Evolutionary conservation across 805 yeast species (phyloP).

Genomic region (Candida ficus): DNA sequence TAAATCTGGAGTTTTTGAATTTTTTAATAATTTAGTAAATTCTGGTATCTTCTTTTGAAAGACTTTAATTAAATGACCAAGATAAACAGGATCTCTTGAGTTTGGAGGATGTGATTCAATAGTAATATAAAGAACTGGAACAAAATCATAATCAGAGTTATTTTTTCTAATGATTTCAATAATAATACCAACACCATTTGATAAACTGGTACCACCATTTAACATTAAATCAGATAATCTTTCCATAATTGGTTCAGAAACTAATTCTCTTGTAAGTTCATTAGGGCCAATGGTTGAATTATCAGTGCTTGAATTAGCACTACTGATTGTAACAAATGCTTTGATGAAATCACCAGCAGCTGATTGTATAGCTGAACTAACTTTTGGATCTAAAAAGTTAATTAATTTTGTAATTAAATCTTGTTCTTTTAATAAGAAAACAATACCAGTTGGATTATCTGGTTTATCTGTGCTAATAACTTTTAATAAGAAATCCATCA

Average conservation of each 20-base stretch:
- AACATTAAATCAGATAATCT: slow-evolving; percentile 74
- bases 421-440: slow-evolving; percentile 70
- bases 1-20: slow-evolving; percentile 32
- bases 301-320: slow-evolving; percentile 87
- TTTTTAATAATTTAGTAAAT: slow-evolving; percentile 57
- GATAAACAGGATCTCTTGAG: slow-evolving; percentile 85
- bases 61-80: slow-evolving; percentile 77
- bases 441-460: slow-evolving; percentile 81
- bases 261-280: slow-evolving; percentile 86
- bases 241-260: slow-evolving; percentile 63
- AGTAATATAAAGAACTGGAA: slow-evolving; percentile 78
- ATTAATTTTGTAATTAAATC: slow-evolving; percentile 67
- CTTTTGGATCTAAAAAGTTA: slow-evolving; percentile 61
- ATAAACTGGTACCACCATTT: slow-evolving; percentile 77
- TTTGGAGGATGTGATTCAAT: slow-evolving; percentile 89
- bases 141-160: slow-evolving; percentile 90
- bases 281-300: slow-evolving; percentile 95
- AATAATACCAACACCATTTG: slow-evolving; percentile 91
- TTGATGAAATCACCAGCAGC: slow-evolving; percentile 95
- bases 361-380: slow-evolving; percentile 70
- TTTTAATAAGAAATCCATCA: slow-evolving; percentile 88
- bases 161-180: slow-evolving; percentile 93
- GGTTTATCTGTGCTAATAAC: slow-evolving; percentile 91
- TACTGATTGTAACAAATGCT: slow-evolving; percentile 87
- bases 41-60: slow-evolving; percentile 71